These are phyloP conservation scores for Aspergillus pseudonomiae DNA, from an alignment of 2,329 filamentous ascomycete species.

Conservation along the genomic window DNA sequence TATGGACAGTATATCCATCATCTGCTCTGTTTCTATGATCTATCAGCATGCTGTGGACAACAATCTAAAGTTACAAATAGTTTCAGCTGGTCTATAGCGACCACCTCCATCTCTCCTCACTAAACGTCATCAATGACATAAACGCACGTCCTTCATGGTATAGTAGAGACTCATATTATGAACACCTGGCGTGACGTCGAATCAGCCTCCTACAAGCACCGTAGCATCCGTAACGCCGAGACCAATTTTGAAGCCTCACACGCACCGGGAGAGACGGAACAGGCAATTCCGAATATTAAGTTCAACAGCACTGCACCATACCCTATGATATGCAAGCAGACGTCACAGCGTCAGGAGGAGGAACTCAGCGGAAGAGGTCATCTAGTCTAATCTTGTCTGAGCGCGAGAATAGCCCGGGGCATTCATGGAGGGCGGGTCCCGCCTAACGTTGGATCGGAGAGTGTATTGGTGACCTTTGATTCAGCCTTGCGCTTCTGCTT, in stretches of 20 bases:
- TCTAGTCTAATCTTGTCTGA: not conserved
- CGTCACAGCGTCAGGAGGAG: not conserved
- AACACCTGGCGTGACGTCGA: not conserved
- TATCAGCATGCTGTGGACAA: not conserved
- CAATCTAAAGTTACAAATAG: not conserved
- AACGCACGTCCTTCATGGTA: not conserved
- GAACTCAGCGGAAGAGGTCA: not conserved
- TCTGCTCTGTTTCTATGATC: not conserved
- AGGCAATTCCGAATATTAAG: slow-evolving; percentile 13
- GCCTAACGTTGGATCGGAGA: not conserved
- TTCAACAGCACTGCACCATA: not conserved
- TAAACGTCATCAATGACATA: not conserved
- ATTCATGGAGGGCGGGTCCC: not conserved
- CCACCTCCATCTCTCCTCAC: not conserved
- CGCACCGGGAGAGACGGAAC: slow-evolving; percentile 12
- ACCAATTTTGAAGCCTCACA: not conserved
- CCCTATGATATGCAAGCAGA: not conserved
- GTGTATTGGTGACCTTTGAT: not conserved
- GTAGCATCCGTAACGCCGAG: not conserved
- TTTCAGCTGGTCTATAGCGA: not conserved
- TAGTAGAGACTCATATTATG: not conserved
- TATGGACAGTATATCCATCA: not conserved
- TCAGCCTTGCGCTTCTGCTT: not conserved
- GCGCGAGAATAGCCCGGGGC: slow-evolving; percentile 3
- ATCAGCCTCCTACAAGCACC: not conserved